Percentiles rank a stretch among this genome's conserved stretches.
Evolutionary conservation across 129 eudicot species (phyloP).

Genomic region (Flaveria trinervia): DNA sequence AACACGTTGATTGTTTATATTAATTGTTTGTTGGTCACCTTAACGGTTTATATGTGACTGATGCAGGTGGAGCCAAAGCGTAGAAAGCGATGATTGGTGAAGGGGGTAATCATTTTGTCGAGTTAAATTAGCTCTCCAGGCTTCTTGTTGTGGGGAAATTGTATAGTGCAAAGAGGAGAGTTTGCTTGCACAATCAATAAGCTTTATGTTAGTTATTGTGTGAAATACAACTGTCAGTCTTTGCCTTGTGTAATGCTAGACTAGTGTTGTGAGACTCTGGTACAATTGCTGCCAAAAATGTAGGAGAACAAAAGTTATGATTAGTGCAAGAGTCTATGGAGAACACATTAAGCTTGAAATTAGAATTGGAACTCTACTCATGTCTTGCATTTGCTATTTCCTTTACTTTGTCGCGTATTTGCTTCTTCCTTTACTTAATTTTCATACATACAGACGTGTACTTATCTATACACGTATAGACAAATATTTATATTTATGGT

Average conservation of each 20-base stretch:
- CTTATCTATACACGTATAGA: neutral
- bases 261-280: conserved; percentile 31
- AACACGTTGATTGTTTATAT: neutral
- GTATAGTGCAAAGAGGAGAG: conserved; percentile 67
- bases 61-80: conserved; percentile 77
- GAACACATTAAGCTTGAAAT: conserved; percentile 17
- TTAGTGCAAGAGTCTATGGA: conserved; percentile 20
- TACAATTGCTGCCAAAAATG: conserved; percentile 26
- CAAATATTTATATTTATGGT: neutral
- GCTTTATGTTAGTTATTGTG: conserved; percentile 43
- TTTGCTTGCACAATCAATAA: conserved; percentile 41
- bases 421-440: neutral
- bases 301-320: conserved; percentile 17
- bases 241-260: conserved; percentile 34
- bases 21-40: neutral
- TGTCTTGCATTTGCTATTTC: neutral
- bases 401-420: conserved; percentile 10
- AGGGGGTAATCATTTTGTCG: conserved; percentile 50
- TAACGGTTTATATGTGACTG: neutral
- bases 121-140: conserved; percentile 39
- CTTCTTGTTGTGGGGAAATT: conserved; percentile 44
- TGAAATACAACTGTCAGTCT: conserved; percentile 33
- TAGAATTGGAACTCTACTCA: conserved; percentile 24
- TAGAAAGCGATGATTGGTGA: conserved; percentile 54
- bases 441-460: neutral